A percentile compares a stretch with the other conserved stretches of the same genome.
Evolutionary conservation across 2,329 filamentous ascomycete species (phyloP).

Genomic region (Colletotrichum tabaci): DNA sequence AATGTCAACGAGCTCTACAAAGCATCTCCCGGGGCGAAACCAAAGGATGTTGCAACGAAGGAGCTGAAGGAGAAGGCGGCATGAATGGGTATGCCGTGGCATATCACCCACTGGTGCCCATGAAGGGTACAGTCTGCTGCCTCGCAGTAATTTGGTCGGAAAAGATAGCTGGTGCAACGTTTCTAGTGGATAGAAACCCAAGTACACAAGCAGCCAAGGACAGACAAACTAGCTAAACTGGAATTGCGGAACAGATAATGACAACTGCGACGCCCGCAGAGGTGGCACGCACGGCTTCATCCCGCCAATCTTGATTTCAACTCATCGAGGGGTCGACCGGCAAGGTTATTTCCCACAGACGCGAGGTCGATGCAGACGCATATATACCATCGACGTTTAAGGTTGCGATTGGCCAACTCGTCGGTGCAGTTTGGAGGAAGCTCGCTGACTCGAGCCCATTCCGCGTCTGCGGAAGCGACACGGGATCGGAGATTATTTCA

Average conservation of each 20-base stretch:
- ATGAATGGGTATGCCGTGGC: background rate
- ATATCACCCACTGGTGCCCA: background rate
- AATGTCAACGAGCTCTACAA: slow-evolving; percentile 83
- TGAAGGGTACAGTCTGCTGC: background rate
- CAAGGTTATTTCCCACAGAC: background rate
- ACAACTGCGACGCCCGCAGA: background rate
- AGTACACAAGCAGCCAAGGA: background rate
- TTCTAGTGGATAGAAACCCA: background rate
- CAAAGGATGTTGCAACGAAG: background rate
- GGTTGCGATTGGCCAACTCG: background rate
- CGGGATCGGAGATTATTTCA: background rate
- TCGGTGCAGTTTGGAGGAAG: background rate
- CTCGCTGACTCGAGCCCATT: background rate
- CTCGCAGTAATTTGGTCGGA: background rate
- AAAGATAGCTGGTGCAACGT: too few relatives aligned
- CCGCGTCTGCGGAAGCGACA: background rate
- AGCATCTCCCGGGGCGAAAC: slow-evolving; percentile 36
- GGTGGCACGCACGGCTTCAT: background rate
- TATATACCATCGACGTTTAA: background rate
- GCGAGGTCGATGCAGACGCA: too few relatives aligned
- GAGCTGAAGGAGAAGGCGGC: background rate
- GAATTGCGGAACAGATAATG: background rate
- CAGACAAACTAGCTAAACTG: background rate
- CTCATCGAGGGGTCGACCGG: background rate
- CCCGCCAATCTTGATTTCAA: background rate